Percentiles rank a stretch among this genome's conserved stretches.
Conservation (phyloP, 495 filamentous ascomycete genomes). For the Gamarada debralockiae region DNA sequence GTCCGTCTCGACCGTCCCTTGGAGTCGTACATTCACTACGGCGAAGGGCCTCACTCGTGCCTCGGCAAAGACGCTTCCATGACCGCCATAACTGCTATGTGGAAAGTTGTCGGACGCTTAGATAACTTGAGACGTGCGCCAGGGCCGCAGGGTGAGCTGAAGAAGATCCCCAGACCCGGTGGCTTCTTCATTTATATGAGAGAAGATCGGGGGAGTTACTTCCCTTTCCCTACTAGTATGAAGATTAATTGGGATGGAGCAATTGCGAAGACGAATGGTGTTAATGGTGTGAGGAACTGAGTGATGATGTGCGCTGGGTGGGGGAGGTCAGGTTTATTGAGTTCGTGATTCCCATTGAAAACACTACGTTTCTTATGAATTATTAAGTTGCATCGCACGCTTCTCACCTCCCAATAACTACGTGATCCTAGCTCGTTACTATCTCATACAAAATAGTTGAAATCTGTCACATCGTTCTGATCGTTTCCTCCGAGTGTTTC, state of each 20-base stretch:
- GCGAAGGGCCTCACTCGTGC: slow-evolving; percentile 56
- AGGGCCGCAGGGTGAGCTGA: slow-evolving; percentile 62
- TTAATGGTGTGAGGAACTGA: no score
- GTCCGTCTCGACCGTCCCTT: slow-evolving; percentile 65
- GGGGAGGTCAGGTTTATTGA: no score
- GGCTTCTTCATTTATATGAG: slow-evolving; percentile 66
- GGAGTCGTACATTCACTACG: slow-evolving; percentile 65
- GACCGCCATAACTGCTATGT: slow-evolving; percentile 62
- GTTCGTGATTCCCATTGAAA: no score
- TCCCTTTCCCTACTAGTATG: slow-evolving; percentile 61
- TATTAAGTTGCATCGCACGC: no score
- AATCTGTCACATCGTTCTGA: no score
- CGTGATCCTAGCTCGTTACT: no score
- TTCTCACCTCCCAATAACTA: no score
- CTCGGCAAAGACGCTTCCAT: slow-evolving; percentile 58
- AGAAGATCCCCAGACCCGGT: slow-evolving; percentile 59
- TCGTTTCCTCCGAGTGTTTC: no score
- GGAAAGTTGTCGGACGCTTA: slow-evolving; percentile 29
- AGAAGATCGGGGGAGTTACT: slow-evolving; percentile 67
- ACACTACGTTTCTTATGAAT: no score
- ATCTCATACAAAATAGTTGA: no score
- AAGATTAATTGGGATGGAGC: not conserved
- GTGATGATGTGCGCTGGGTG: no score
- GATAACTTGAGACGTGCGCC: slow-evolving; percentile 35
- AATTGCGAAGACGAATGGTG: not conserved